Evolutionary conservation across 23 red algal species (phyloP).

Genomic region (Cyanidiococcus yangmingshanensis): DNA sequence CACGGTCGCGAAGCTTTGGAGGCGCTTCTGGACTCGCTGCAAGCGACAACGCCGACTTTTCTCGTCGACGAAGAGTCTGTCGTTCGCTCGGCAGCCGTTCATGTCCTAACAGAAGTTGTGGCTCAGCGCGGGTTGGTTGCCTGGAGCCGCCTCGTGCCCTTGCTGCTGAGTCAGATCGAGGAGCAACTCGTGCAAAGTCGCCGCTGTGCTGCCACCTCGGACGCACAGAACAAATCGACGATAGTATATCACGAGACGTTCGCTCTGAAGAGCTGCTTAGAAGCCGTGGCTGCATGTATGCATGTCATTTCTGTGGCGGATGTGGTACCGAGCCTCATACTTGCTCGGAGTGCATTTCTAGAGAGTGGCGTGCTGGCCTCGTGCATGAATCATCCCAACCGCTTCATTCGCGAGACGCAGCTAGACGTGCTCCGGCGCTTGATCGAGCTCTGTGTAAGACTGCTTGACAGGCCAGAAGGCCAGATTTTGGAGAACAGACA

Average conservation of each 20-base stretch:
- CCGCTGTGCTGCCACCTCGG: not conserved
- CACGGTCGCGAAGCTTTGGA: not conserved
- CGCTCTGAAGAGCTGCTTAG: not conserved
- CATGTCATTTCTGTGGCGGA: not conserved
- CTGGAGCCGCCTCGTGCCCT: not conserved
- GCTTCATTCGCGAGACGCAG: conserved; percentile 79
- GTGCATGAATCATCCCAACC: conserved; percentile 46
- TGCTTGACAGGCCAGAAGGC: conserved; percentile 16
- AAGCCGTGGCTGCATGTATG: not conserved
- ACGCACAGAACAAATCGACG: not conserved
- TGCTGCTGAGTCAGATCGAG: not conserved
- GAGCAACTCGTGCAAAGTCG: not conserved
- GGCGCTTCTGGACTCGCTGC: not conserved
- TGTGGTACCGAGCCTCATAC: not conserved
- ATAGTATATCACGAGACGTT: not conserved
- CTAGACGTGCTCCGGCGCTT: conserved; percentile 34
- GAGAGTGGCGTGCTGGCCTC: not conserved
- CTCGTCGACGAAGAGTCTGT: not conserved
- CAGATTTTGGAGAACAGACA: not conserved
- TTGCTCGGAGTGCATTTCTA: not conserved
- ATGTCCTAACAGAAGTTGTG: not conserved
- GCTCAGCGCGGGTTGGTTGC: not conserved
- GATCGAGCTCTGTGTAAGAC: not conserved
- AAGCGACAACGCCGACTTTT: not conserved
- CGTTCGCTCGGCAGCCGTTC: not conserved